phyloP scores from a whole-genome alignment of 805 yeast genomes.

The Cyberlindnera amylophila region DNA sequence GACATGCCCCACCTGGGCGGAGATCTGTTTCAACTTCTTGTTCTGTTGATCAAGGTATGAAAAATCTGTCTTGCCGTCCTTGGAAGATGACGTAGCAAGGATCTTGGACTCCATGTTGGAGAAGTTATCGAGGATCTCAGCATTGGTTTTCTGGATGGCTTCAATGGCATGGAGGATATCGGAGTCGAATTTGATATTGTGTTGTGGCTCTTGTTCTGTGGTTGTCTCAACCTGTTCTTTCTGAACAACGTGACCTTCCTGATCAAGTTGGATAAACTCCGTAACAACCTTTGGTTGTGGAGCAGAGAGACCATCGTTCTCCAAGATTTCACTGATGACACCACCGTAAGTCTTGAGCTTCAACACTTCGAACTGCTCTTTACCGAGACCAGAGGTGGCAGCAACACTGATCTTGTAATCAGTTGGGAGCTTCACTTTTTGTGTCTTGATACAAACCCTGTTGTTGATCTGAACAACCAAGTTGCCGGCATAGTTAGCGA shows the following conservation, averaged over 20 bases:
- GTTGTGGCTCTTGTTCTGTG: neutral
- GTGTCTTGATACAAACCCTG: slow-evolving; percentile 64
- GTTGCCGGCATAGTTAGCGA: slow-evolving; percentile 50
- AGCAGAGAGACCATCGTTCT: slow-evolving; percentile 50
- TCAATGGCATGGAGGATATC: slow-evolving; percentile 10
- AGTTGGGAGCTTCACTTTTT: slow-evolving; percentile 44
- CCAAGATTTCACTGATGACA: slow-evolving; percentile 51
- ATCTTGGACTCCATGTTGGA: slow-evolving; percentile 18
- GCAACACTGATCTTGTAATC: slow-evolving; percentile 50
- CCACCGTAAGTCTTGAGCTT: slow-evolving; percentile 52
- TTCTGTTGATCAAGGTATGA: slow-evolving; percentile 22
- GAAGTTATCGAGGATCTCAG: slow-evolving; percentile 16
- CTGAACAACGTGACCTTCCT: slow-evolving; percentile 25
- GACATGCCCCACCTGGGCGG: neutral
- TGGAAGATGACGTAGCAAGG: slow-evolving; percentile 13
- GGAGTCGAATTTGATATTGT: slow-evolving; percentile 9
- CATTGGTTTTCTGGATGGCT: slow-evolving; percentile 18
- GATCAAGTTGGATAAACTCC: slow-evolving; percentile 35
- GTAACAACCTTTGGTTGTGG: slow-evolving; percentile 43
- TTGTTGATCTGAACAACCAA: slow-evolving; percentile 72
- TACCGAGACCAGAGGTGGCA: slow-evolving; percentile 40
- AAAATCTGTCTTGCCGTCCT: slow-evolving; percentile 17
- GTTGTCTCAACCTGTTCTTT: neutral
- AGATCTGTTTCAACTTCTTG: slow-evolving; percentile 12
- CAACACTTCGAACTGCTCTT: slow-evolving; percentile 65